Conservation (phyloP, 2,329 filamentous ascomycete genomes). For the Venturia effusa region DNA sequence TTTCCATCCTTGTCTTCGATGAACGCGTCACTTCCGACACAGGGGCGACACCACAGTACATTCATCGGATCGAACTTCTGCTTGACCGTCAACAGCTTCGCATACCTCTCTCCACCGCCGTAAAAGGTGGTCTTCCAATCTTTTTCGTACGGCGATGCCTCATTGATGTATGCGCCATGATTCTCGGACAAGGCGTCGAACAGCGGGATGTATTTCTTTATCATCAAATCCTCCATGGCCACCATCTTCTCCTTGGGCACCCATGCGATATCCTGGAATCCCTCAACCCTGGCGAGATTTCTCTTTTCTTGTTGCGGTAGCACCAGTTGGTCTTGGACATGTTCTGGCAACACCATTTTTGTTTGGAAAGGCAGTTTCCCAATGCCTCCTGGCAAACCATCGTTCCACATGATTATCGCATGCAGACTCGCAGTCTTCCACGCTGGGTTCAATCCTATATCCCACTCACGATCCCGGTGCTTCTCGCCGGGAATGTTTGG, state of each 20-base stretch:
- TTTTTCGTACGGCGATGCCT: constrained; percentile 7
- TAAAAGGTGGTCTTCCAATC: constrained; percentile 12
- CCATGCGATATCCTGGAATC: neutral
- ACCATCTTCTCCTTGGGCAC: neutral
- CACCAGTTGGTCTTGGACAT: neutral
- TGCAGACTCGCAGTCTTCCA: constrained; percentile 4
- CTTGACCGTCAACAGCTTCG: constrained; percentile 10
- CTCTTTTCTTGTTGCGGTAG: neutral
- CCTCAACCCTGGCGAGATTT: neutral
- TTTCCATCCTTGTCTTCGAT: constrained; percentile 5
- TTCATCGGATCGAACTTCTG: constrained; percentile 11
- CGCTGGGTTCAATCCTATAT: constrained; percentile 9
- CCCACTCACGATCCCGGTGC: neutral
- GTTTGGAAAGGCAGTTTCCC: neutral
- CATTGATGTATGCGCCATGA: constrained; percentile 10
- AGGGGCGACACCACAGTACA: constrained; percentile 9
- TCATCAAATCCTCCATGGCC: neutral
- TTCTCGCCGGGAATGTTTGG: constrained; percentile 7
- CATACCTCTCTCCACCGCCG: constrained; percentile 10
- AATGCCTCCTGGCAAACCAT: neutral
- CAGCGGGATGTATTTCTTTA: constrained; percentile 1
- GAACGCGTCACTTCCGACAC: constrained; percentile 8
- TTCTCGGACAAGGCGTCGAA: constrained; percentile 6
- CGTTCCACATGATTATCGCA: neutral
- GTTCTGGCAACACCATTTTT: neutral